Evolutionary conservation across 352 stramenopile genomes (phyloP).

Genomic region (Sclerospora graminicola): DNA sequence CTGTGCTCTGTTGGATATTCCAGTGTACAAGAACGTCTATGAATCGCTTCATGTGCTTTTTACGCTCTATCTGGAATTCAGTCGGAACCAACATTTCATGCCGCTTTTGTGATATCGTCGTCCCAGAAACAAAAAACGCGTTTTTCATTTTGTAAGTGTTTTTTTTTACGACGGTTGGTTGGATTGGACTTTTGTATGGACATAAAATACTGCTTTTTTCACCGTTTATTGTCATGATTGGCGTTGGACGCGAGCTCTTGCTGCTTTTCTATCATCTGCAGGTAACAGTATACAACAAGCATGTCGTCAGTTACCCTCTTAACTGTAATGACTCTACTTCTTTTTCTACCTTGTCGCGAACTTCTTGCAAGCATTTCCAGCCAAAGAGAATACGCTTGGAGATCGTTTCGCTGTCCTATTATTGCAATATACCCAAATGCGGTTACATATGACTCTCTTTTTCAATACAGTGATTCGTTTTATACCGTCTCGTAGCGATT

Average conservation of each 20-base stretch:
- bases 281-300: neutral
- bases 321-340: neutral
- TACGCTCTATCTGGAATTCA: too few species aligned
- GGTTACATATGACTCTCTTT: slow-evolving; percentile 9
- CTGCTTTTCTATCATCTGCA: slow-evolving; percentile 43
- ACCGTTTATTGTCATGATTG: too few species aligned
- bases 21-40: slow-evolving; percentile 89
- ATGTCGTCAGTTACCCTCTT: too few species aligned
- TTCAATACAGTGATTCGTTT: neutral
- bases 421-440: slow-evolving; percentile 3
- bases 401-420: slow-evolving; percentile 61
- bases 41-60: slow-evolving; percentile 94
- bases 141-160: neutral
- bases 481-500: slow-evolving; percentile 59
- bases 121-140: too few species aligned
- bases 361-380: slow-evolving; percentile 68
- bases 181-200: too few species aligned
- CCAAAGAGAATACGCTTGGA: slow-evolving; percentile 70
- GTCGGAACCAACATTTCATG: slow-evolving; percentile 95
- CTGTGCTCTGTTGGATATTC: slow-evolving; percentile 90
- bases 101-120: slow-evolving; percentile 13
- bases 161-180: too few species aligned
- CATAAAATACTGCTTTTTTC: neutral
- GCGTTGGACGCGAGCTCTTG: slow-evolving; percentile 27
- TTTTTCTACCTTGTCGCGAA: slow-evolving; percentile 48